Base-by-base conservation (phyloP, 306 rosid genomes). In the Dryas alaskensis region DNA sequence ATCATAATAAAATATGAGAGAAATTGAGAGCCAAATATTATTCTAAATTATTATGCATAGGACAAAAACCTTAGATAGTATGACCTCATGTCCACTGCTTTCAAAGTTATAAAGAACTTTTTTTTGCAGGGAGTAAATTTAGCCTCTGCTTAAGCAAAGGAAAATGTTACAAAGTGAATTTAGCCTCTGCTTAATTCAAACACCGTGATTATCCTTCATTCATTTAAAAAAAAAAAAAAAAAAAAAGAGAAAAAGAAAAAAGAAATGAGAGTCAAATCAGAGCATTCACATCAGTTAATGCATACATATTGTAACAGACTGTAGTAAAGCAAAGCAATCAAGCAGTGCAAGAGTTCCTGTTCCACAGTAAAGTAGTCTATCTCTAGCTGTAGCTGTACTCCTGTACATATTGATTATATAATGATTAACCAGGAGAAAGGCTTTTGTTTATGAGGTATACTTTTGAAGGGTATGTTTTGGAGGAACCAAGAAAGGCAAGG, bases 251-350 rank as follows among this genome's bases (percentile, higher is more conserved):
- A 55, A 59, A 42, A 43, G 1, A 0, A 2, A 44, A 70, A 17
- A 19, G 14, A 53, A 70, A 1, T 10, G 70, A 6, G 17, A 12
- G 54, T 65, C 70, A 13, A 27, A 59, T 25, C 57, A 46, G 55
- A 9, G 44, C 67, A 27, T 25, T 72, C 47, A 60, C 67, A 59
- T 59, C 50, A 22, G 54, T 2, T 31, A 10, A n/a, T 53, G 65
- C 37, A 31, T 43, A 53, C 17, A 69, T 37, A 31, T 50, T 39
- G 16, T 48, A 27, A 16, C 45, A 22, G 65, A 44, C 31, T 31
- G 50, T 31, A 66, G 17, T 25, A 66, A 17, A 66, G 45, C 59
- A 67, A 67, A 7, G 59, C 59, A 67, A 67, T 67, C 22, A 48
- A 27, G 72, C 72, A 25, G 40, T 12, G 47, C 12, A 27, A 57